Evolutionary conservation across 75 land plant genomes (phyloP).

Genomic region (Chamaecyparis obtusa): DNA sequence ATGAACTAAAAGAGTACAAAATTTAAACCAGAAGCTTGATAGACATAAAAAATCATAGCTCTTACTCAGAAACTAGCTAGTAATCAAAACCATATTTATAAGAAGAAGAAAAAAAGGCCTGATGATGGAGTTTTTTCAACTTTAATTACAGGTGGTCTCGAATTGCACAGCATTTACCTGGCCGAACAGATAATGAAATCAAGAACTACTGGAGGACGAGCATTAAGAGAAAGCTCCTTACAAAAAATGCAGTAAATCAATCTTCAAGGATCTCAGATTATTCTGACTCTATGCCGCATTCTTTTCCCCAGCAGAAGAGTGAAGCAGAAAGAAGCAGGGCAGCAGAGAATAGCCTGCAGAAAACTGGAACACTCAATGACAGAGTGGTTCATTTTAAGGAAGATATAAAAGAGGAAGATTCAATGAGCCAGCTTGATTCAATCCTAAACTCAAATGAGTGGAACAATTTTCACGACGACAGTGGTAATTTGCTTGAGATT

Average conservation of each 20-base stretch:
- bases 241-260: neutral
- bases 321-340: neutral
- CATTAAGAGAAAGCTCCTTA: neutral
- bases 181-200: neutral
- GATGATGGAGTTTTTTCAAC: neutral
- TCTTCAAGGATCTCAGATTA: neutral
- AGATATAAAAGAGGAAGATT: neutral
- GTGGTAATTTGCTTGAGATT: neutral
- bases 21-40: too few relatives aligned
- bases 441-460: neutral
- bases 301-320: neutral
- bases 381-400: neutral
- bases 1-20: too few relatives aligned
- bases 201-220: constrained; percentile 1
- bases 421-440: neutral
- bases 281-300: neutral
- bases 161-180: neutral
- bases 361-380: neutral
- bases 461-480: neutral
- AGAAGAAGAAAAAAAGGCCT: too few relatives aligned
- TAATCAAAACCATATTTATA: too few relatives aligned
- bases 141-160: neutral
- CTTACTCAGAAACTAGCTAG: too few relatives aligned
- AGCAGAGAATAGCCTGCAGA: neutral
- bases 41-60: too few relatives aligned